Percentiles rank a stretch among this genome's conserved stretches.
These are phyloP conservation scores for Sporothrix euskadiensis DNA, from an alignment of 2,329 filamentous ascomycete species.

Conservation along the genomic window DNA sequence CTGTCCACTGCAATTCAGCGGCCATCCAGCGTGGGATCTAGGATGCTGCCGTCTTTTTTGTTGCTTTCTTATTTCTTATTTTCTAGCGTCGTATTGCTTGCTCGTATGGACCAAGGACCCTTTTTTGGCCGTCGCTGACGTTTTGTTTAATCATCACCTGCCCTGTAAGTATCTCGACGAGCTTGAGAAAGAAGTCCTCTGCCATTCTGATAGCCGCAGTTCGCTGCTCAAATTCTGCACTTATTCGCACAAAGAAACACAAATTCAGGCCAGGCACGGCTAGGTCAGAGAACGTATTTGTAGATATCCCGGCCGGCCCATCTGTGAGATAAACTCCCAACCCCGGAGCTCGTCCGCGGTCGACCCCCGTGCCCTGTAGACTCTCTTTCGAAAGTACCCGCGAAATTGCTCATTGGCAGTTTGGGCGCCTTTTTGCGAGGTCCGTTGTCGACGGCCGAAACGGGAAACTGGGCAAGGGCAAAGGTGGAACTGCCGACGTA, in stretches of 20 bases:
- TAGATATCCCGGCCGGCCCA: background rate
- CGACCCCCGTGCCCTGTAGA: background rate
- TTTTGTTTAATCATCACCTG: background rate
- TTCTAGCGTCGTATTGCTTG: slow-evolving; percentile 3
- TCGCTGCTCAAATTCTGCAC: background rate
- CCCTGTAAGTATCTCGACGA: background rate
- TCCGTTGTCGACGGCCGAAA: slow-evolving; percentile 1
- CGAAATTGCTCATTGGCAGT: background rate
- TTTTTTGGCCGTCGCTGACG: background rate
- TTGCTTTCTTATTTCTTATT: background rate
- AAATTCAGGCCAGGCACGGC: background rate
- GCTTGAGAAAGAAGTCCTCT: background rate
- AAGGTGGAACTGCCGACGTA: slow-evolving; percentile 26
- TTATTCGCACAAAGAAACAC: background rate
- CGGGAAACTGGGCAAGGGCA: background rate
- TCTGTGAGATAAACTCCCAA: background rate
- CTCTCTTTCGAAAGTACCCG: background rate
- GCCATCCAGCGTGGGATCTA: background rate
- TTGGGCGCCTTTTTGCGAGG: background rate
- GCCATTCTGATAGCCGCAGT: background rate
- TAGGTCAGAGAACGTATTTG: background rate
- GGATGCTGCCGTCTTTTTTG: background rate
- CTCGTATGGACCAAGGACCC: slow-evolving; percentile 1
- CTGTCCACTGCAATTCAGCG: background rate
- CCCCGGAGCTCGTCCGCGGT: background rate